Evolutionary conservation across 805 yeast genomes (phyloP).

Genomic region (Scheffersomyces lignosus): DNA sequence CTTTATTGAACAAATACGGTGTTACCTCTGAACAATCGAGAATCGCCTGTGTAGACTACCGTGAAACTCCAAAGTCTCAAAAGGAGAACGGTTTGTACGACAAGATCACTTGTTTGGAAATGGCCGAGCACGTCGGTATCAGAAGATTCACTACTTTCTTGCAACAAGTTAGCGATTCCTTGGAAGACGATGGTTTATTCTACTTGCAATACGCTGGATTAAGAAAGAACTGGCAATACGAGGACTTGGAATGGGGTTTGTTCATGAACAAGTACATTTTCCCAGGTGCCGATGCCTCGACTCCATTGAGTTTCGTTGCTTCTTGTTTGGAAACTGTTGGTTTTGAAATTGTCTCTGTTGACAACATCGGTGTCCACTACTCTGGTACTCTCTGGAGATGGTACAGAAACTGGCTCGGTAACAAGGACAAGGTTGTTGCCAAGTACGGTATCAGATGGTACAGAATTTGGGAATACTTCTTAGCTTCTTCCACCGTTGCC

Average conservation of each 20-base stretch:
- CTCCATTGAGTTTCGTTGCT: slow-evolving; percentile 84
- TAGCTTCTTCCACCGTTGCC: slow-evolving; percentile 77
- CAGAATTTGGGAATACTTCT: slow-evolving; percentile 90
- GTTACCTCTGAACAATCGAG: slow-evolving; percentile 66
- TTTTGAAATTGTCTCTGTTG: slow-evolving; percentile 79
- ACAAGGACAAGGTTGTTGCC: slow-evolving; percentile 70
- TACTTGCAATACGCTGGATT: slow-evolving; percentile 87
- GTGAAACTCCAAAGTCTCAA: slow-evolving; percentile 78
- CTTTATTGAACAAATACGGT: slow-evolving; percentile 65
- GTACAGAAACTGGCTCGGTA: slow-evolving; percentile 92
- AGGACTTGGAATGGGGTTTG: slow-evolving; percentile 90
- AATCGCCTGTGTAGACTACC: slow-evolving; percentile 82
- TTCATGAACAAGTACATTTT: slow-evolving; percentile 94
- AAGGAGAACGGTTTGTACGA: slow-evolving; percentile 56
- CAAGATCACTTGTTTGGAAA: slow-evolving; percentile 87
- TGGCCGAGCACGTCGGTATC: slow-evolving; percentile 96
- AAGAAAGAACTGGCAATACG: slow-evolving; percentile 92
- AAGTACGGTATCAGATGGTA: slow-evolving; percentile 90
- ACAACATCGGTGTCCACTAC: slow-evolving; percentile 90
- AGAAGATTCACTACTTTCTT: slow-evolving; percentile 76
- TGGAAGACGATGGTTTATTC: slow-evolving; percentile 90
- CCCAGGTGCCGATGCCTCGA: slow-evolving; percentile 97
- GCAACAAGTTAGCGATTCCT: slow-evolving; percentile 78
- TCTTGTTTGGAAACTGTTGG: slow-evolving; percentile 79
- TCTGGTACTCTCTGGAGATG: slow-evolving; percentile 90